Conservation (phyloP, 2,329 filamentous ascomycete species). For the Emmonsiellopsis sp. region DNA sequence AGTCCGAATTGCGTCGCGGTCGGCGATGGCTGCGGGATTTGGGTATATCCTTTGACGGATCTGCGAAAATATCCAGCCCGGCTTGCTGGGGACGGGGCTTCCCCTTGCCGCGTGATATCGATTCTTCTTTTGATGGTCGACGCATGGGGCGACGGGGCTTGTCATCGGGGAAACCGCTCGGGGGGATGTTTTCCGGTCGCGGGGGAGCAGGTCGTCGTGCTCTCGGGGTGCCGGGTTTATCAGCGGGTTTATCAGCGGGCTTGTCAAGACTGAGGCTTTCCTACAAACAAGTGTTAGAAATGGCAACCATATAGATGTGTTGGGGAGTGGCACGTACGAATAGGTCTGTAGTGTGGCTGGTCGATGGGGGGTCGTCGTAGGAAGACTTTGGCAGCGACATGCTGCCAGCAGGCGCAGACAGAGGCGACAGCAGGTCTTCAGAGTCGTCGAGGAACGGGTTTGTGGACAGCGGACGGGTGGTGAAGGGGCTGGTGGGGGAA, state of each 20-base stretch:
- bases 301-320: background rate
- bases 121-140: slow-evolving; percentile 16
- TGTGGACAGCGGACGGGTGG: slow-evolving; percentile 44
- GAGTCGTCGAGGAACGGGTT: slow-evolving; percentile 54
- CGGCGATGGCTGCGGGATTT: slow-evolving; percentile 31
- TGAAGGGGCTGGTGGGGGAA: slow-evolving; percentile 18
- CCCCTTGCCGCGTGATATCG: slow-evolving; percentile 14
- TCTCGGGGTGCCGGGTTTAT: slow-evolving; percentile 19
- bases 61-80: slow-evolving; percentile 39
- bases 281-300: slow-evolving; percentile 21
- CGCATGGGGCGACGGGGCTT: slow-evolving; percentile 8
- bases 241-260: slow-evolving; percentile 23
- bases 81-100: slow-evolving; percentile 26
- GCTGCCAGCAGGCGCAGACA: slow-evolving; percentile 24
- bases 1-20: slow-evolving; percentile 54
- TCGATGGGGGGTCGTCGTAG: slow-evolving; percentile 27
- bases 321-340: slow-evolving; percentile 44
- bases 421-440: slow-evolving; percentile 26
- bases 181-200: slow-evolving; percentile 26
- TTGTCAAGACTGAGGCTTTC: slow-evolving; percentile 31
- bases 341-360: slow-evolving; percentile 46
- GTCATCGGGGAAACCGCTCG: slow-evolving; percentile 10
- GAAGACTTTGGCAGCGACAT: slow-evolving; percentile 22
- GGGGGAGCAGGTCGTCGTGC: slow-evolving; percentile 20
- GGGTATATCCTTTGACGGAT: slow-evolving; percentile 25